These are phyloP conservation scores for Uronychia binucleata DNA, from an alignment of 73 alveolate species.

Conservation along the genomic window DNA sequence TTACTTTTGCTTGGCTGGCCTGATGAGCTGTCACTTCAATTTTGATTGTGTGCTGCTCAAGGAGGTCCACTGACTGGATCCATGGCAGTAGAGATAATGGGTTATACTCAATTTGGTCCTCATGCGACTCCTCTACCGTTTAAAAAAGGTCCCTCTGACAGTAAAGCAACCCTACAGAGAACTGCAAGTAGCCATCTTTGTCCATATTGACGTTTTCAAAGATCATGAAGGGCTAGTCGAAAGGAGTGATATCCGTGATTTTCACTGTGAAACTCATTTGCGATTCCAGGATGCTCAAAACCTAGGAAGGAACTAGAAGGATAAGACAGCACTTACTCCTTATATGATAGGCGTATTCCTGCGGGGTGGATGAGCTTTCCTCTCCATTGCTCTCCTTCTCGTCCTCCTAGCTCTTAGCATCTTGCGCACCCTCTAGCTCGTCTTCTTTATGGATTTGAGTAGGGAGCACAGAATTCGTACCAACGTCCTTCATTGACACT, in stretches of 20 bases:
- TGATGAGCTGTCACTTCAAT: neutral
- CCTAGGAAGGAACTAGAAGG: neutral
- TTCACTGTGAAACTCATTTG: neutral
- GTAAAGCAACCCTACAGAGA: too few relatives aligned
- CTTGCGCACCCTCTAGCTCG: neutral
- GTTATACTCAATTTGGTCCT: neutral
- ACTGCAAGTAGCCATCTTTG: neutral
- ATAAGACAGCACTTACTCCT: neutral
- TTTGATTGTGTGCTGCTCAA: neutral
- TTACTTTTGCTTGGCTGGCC: neutral
- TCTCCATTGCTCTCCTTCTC: neutral
- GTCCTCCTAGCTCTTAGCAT: neutral
- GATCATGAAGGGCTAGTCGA: neutral
- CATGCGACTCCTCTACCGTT: neutral
- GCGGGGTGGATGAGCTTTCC: neutral
- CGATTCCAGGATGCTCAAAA: neutral
- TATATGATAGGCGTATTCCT: neutral
- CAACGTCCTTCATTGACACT: too few relatives aligned
- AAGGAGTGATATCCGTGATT: neutral
- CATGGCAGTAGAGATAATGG: neutral
- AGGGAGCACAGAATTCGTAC: too few relatives aligned
- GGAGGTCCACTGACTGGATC: neutral
- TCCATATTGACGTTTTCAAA: neutral
- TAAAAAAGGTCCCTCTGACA: neutral
- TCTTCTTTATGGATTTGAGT: too few relatives aligned